These are phyloP conservation scores for Schizophyllum amplum DNA, from an alignment of 1,284 basidiomycete species.

Conservation along the genomic window DNA sequence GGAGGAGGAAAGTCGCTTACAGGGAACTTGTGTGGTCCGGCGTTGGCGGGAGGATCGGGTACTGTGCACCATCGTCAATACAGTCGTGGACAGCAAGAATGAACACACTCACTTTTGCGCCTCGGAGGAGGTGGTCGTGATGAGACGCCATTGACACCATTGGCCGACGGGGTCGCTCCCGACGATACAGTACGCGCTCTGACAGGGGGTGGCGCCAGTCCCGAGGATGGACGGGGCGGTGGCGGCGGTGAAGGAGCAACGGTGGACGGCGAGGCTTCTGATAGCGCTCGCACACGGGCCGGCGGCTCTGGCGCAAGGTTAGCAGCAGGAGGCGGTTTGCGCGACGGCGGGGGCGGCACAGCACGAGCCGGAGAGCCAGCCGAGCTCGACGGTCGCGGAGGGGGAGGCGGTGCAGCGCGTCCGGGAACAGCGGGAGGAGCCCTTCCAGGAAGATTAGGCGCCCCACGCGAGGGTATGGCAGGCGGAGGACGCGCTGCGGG, in stretches of 20 bases:
- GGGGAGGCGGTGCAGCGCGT: slow-evolving; percentile 31
- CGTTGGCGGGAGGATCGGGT: slow-evolving; percentile 65
- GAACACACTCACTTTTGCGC: slow-evolving; percentile 44
- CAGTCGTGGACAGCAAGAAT: slow-evolving; percentile 7
- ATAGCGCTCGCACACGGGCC: slow-evolving; percentile 26
- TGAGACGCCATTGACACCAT: slow-evolving; percentile 20
- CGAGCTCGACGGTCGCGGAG: slow-evolving; percentile 22
- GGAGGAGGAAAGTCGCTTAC: slow-evolving; percentile 68
- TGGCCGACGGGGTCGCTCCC: slow-evolving; percentile 9
- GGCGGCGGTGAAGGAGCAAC: slow-evolving; percentile 14
- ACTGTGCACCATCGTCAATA: slow-evolving; percentile 40
- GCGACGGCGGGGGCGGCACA: slow-evolving; percentile 32
- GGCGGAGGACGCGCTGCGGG: slow-evolving; percentile 21
- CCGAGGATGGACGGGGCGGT: slow-evolving; percentile 13
- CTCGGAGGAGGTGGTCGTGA: slow-evolving; percentile 24
- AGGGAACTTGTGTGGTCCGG: slow-evolving; percentile 63
- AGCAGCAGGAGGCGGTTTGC: slow-evolving; percentile 21
- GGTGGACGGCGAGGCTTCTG: slow-evolving; percentile 18
- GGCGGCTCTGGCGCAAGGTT: slow-evolving; percentile 18
- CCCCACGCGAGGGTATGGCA: slow-evolving; percentile 22
- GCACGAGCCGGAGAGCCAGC: slow-evolving; percentile 21
- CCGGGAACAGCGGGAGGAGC: slow-evolving; percentile 24
- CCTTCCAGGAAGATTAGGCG: slow-evolving; percentile 20
- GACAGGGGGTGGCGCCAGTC: slow-evolving; percentile 13
- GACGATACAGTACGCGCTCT: slow-evolving; percentile 14